Base-by-base conservation (phyloP, 2,329 filamentous ascomycete species). In the Colletotrichum viniferum region DNA sequence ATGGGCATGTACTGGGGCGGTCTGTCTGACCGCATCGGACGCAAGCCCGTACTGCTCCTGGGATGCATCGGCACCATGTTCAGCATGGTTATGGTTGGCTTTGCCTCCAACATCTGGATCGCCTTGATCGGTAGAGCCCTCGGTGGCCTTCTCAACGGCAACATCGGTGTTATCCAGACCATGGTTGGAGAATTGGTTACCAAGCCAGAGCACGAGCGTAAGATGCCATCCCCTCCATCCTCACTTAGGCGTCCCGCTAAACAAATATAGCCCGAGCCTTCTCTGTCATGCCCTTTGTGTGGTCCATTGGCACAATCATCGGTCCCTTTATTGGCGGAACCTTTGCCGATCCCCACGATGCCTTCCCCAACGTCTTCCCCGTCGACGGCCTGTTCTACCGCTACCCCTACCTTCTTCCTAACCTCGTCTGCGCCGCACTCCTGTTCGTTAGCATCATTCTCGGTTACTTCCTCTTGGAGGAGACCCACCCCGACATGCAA, bases 271-370 rank as follows among this genome's bases (percentile, higher is more conserved):
- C 95, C 74, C 92, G 94, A 77, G 96, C 96, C 32, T 98, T 96
- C 83, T 92, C 95, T 4, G 91, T 98, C 60, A 98, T 98, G 95
- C 96, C 96, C 1, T 98, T 98, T 81, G 94, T 98, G 9, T 98
- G 96, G 96, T 94, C 91, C 62, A 93, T 98, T 68, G 96, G 96
- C 28, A 97, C 95, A 12, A 98, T 98, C 77, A 89, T 98, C 69
- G 96, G 96, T 0, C 94, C 96, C 77, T 94, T 94, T 7, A 95
- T 98, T 78, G 96, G 96, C 74, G 96, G 96, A 38, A 91, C 94
- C 71, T 95, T 98, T 82, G 94, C 96, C 74, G 92, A 95, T 78
- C 96, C 96, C 30, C 90, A 92, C 77, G 87, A 91, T 43, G 92
- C 92, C 24, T 98, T 94, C 83, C 96, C 96, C 24, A 85, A 88